Evolutionary conservation across 768 basidiomycete genomes (phyloP), one percentile per base, ranked within the genome.

Genomic region (Leccinum uliginosum): DNA sequence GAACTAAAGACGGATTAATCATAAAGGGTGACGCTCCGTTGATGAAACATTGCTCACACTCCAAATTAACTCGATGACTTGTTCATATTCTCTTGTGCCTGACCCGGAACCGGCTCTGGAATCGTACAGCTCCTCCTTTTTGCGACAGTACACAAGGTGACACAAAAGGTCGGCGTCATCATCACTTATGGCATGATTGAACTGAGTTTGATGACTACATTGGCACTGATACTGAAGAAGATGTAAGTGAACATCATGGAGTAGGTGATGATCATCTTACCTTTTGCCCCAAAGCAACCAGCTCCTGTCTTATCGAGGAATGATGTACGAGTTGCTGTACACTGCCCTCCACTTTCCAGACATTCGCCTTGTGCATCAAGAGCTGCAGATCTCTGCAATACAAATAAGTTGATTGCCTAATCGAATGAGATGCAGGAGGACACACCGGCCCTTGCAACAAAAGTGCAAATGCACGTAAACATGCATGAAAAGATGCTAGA

Each of bases 41-140:
- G 57, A 12, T 6, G 40, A 32, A 45, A 45, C 12, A 60, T 48
- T 12, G 4, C 53, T 11, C 6, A 69, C 68, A 56, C 58, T 14
- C 59, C 64, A 65, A 38, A 66, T 53, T n/a, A 70, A 40, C 48
- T 70, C 70, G 30, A 70, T 38, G 32, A 64, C 32, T 21, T 61
- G 48, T 24, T 58, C 46, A 19, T 57, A 68, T 51, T 62, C 67
- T 40, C 49, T 47, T n/a, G 38, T 15, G 21, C 6, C 2, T 17
- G 3, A 21, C 3, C 11, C 43, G n/a, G 24, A 14, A 21, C 21
- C 55, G 14, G 44, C 2, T 15, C 2, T 45, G 7, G n/a, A n/a
- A n/a, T 11, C 38, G 4, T 66, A 62, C 43, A 68, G 60, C 40
- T 55, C 59, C 3, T 14, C 19, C 34, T 58, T 56, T 51, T 6